Percentiles rank a stretch among this genome's conserved stretches.
These are phyloP conservation scores for Trichoderma citrinoviride DNA, from an alignment of 2,329 filamentous ascomycete species.

Conservation along the genomic window DNA sequence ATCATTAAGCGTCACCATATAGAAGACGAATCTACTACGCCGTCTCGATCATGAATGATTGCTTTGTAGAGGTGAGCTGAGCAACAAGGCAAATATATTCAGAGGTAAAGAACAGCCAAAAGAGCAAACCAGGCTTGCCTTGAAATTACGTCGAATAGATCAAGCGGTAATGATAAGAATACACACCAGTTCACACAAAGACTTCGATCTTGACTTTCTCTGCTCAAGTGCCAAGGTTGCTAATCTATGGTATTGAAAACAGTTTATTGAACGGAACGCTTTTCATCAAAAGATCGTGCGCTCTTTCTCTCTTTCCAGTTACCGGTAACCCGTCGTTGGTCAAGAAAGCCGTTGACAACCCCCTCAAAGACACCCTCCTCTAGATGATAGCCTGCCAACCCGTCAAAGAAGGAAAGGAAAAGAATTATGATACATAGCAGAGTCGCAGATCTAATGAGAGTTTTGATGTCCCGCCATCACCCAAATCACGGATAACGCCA, in stretches of 20 bases:
- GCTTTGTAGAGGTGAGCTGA: neutral
- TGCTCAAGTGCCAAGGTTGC: neutral
- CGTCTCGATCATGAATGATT: neutral
- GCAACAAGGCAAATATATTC: no score
- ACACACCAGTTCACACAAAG: neutral
- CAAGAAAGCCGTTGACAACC: no score
- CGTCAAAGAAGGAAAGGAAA: neutral
- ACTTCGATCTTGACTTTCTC: neutral
- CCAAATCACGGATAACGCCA: slow-evolving; percentile 1
- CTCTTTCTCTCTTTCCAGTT: no score
- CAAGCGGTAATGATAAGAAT: neutral
- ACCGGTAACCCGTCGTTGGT: no score
- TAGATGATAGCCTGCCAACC: neutral
- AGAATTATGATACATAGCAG: neutral
- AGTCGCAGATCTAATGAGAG: neutral
- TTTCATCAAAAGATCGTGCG: no score
- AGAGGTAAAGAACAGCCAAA: fast-evolving
- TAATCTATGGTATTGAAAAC: neutral
- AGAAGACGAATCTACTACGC: no score
- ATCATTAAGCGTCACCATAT: no score
- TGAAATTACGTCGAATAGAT: neutral
- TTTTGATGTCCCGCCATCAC: neutral
- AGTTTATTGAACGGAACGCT: no score
- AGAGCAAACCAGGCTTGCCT: neutral
- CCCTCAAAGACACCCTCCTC: neutral